phyloP scores from a whole-genome alignment of 108 stramenopile species.

The Conticribra guillardii region DNA sequence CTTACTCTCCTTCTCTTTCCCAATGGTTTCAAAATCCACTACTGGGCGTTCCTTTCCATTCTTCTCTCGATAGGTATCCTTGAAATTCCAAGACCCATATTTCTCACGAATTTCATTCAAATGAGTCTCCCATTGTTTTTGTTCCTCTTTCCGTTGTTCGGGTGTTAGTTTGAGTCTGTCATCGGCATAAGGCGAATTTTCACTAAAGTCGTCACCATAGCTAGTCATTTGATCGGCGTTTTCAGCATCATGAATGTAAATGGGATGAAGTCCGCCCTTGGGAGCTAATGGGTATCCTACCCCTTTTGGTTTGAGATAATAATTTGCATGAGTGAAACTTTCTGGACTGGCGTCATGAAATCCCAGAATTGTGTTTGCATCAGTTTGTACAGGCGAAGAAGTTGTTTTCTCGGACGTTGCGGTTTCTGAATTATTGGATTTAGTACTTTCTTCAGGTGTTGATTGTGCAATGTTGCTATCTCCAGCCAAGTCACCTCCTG shows the following conservation, averaged over 20 bases:
- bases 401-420: neutral
- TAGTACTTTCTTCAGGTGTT: neutral
- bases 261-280: conserved; percentile 33
- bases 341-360: conserved; percentile 35
- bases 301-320: conserved; percentile 39
- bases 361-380: conserved; percentile 15
- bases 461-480: neutral
- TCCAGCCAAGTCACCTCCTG: too few species aligned
- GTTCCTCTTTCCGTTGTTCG: conserved; percentile 20
- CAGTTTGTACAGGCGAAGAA: neutral
- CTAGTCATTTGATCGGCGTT: neutral
- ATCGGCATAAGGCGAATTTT: conserved; percentile 42
- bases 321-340: conserved; percentile 12
- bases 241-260: conserved; percentile 15
- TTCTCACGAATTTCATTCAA: conserved; percentile 18
- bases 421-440: neutral
- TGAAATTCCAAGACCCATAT: conserved; percentile 43
- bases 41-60: conserved; percentile 15
- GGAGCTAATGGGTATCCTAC: conserved; percentile 36
- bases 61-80: conserved; percentile 12
- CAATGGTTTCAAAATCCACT: conserved; percentile 24
- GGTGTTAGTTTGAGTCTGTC: conserved; percentile 21
- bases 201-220: conserved; percentile 21
- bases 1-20: neutral
- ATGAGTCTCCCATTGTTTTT: conserved; percentile 8